These are phyloP conservation scores for Aureobasidium lini DNA, from an alignment of 2,329 filamentous ascomycete species.

Conservation along the genomic window DNA sequence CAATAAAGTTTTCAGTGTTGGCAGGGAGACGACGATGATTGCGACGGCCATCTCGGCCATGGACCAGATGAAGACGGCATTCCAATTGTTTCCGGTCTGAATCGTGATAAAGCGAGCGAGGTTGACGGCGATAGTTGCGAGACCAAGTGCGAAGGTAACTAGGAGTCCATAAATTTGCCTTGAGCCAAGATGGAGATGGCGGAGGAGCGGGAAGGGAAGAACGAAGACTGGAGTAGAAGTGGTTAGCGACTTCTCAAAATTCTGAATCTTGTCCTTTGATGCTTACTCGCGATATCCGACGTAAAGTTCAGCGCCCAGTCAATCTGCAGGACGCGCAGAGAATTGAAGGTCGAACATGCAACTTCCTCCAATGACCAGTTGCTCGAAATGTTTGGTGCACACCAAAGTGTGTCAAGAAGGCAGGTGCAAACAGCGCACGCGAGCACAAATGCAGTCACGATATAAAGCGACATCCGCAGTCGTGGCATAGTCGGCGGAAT, in stretches of 20 bases:
- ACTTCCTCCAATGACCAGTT: constrained; percentile 6
- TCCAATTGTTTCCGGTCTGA: background rate
- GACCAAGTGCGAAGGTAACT: background rate
- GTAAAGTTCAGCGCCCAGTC: constrained; percentile 1
- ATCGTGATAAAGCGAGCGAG: constrained; percentile 6
- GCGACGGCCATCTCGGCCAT: constrained; percentile 4
- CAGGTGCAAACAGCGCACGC: background rate
- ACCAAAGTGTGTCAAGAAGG: background rate
- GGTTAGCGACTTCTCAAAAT: background rate
- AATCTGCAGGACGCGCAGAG: background rate
- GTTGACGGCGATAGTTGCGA: constrained; percentile 1
- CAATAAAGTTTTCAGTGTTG: background rate
- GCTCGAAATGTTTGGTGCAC: background rate
- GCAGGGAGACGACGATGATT: constrained; percentile 5
- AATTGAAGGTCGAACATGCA: constrained; percentile 3
- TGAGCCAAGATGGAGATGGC: background rate
- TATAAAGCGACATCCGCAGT: background rate
- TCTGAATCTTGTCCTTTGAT: background rate
- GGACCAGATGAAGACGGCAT: background rate
- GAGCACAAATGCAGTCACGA: background rate
- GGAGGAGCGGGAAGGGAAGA: background rate
- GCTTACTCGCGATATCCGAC: background rate
- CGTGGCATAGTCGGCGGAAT: constrained; percentile 4
- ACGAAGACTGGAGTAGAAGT: background rate
- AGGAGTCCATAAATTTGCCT: background rate